phyloP scores from a whole-genome alignment of 176 grass and related monocot genomes.

The Typha latifolia region DNA sequence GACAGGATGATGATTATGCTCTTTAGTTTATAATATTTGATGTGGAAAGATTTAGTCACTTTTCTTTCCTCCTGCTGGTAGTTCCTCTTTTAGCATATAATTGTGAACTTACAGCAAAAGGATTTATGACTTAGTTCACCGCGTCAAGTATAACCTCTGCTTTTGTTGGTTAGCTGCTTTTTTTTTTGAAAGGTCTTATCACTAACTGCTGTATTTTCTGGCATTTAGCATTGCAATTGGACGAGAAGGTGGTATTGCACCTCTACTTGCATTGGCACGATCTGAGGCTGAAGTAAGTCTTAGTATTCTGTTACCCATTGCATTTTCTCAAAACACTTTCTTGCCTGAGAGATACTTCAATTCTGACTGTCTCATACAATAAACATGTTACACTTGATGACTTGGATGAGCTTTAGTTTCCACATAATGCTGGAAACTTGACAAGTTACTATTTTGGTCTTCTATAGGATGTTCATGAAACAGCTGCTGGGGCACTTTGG shows the following conservation, averaged over 20 bases:
- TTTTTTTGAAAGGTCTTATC: slow-evolving; percentile 2
- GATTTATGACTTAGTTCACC: too few relatives aligned
- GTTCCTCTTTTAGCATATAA: too few relatives aligned
- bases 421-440: too few relatives aligned
- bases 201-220: slow-evolving; percentile 16
- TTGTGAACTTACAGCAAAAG: too few relatives aligned
- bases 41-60: too few relatives aligned
- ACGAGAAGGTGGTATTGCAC: slow-evolving; percentile 81
- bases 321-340: neutral
- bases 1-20: too few relatives aligned
- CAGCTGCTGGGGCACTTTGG: slow-evolving; percentile 98
- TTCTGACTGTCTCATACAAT: too few relatives aligned
- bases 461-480: slow-evolving; percentile 96
- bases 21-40: too few relatives aligned
- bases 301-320: neutral
- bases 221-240: slow-evolving; percentile 91
- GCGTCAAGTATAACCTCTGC: neutral
- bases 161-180: neutral
- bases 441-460: slow-evolving; percentile 6
- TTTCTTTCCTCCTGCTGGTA: too few relatives aligned
- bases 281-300: slow-evolving; percentile 90
- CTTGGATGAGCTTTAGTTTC: too few relatives aligned
- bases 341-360: too few relatives aligned
- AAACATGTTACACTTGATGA: too few relatives aligned
- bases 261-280: slow-evolving; percentile 81